These are phyloP conservation scores for Penicillium angulare DNA, from an alignment of 495 filamentous ascomycete species.

Conservation along the genomic window DNA sequence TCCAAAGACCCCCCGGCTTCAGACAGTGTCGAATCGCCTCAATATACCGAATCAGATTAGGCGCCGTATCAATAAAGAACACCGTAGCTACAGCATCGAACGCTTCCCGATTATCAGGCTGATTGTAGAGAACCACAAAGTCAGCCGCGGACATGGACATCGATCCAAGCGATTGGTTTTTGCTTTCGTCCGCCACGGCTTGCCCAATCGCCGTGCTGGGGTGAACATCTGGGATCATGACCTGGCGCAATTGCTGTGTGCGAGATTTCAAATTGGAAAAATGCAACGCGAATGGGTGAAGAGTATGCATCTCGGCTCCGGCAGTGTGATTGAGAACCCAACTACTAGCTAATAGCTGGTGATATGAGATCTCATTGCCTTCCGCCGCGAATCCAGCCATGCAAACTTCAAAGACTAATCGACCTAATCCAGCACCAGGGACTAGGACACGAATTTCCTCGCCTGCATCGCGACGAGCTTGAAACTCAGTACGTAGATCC, in stretches of 20 bases:
- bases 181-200: slow-evolving; percentile 17
- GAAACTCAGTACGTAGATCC: slow-evolving; percentile 58
- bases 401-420: slow-evolving; percentile 83
- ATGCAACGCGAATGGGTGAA: slow-evolving; percentile 77
- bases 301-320: slow-evolving; percentile 39
- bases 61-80: slow-evolving; percentile 97
- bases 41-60: slow-evolving; percentile 85
- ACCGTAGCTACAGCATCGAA: slow-evolving; percentile 86
- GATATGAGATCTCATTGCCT: slow-evolving; percentile 95
- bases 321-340: slow-evolving; percentile 80
- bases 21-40: slow-evolving; percentile 78
- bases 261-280: slow-evolving; percentile 77
- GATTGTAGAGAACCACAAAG: slow-evolving; percentile 73
- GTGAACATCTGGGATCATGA: slow-evolving; percentile 76
- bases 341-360: slow-evolving; percentile 81
- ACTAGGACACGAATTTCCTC: slow-evolving; percentile 67
- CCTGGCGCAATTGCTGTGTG: slow-evolving; percentile 65
- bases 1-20: slow-evolving; percentile 74
- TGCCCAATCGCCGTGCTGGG: slow-evolving; percentile 55
- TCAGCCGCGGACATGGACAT: slow-evolving; percentile 89
- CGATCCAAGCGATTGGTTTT: slow-evolving; percentile 23
- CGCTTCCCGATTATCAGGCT: slow-evolving; percentile 50
- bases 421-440: slow-evolving; percentile 85
- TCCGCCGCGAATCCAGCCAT: slow-evolving; percentile 71
- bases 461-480: slow-evolving; percentile 20